Conservation (phyloP, 192 early-diverging fungal genomes). For the Backusella parvicylindrica region DNA sequence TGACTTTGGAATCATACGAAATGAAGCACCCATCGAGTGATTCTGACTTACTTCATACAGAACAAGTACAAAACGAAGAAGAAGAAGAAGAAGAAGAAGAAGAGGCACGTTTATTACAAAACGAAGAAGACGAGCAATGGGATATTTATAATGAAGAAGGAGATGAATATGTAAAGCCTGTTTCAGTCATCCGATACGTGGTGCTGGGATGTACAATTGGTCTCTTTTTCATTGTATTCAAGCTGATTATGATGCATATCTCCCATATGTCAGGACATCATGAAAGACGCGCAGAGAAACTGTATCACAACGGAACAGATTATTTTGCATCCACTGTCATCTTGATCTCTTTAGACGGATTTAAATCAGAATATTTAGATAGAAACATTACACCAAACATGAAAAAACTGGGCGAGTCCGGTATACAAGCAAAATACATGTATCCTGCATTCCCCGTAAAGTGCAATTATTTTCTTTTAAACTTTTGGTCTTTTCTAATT, state of each 20-base stretch:
- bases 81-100: neutral
- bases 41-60: neutral
- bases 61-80: neutral
- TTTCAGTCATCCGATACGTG: neutral
- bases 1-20: constrained; percentile 3
- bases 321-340: constrained; percentile 63
- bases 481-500: too few relatives aligned
- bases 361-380: constrained; percentile 76
- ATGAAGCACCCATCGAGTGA: neutral
- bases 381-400: constrained; percentile 68
- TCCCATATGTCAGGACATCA: neutral
- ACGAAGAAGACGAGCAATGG: constrained; percentile 8
- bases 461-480: too few relatives aligned
- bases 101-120: neutral
- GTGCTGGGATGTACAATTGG: neutral
- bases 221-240: neutral
- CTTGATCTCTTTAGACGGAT: constrained; percentile 82
- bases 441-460: constrained; percentile 63
- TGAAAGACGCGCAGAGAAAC: neutral
- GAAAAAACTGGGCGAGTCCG: constrained; percentile 40
- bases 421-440: constrained; percentile 57
- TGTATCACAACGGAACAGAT: constrained; percentile 62
- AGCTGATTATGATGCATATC: neutral
- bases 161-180: neutral
- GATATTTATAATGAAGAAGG: neutral